Conservation (phyloP, 139 green algal genomes). For the Picocystis salinarum region DNA sequence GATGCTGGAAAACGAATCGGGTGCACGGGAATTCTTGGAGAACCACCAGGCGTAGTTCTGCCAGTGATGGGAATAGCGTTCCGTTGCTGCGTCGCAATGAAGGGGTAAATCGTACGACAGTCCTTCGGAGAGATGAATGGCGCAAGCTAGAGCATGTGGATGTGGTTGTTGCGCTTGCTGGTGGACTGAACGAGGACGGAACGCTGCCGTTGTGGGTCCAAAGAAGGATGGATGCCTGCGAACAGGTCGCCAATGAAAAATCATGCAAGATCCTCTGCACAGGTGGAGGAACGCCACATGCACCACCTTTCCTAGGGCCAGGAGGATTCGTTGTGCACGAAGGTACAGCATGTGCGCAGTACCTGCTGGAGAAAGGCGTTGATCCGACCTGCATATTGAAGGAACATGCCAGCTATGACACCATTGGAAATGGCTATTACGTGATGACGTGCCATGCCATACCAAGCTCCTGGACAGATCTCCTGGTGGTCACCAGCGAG, state of each 20-base stretch:
- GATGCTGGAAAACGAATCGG: no score
- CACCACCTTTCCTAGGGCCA: conserved; percentile 31
- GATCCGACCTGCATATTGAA: conserved; percentile 26
- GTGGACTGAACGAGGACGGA: conserved; percentile 19
- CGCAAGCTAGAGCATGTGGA: no score
- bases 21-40: no score
- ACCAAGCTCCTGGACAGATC: conserved; percentile 7
- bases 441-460: conserved; percentile 49
- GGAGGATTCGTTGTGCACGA: conserved; percentile 52
- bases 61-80: no score
- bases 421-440: conserved; percentile 71
- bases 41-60: no score
- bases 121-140: no score
- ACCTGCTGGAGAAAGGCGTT: conserved; percentile 11
- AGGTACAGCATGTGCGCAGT: conserved; percentile 30
- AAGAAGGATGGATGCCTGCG: conserved; percentile 17
- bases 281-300: conserved; percentile 63
- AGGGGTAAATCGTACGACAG: no score
- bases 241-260: conserved; percentile 12
- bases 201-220: conserved; percentile 26
- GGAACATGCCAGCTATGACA: conserved; percentile 58
- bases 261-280: conserved; percentile 19
- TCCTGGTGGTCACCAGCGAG: conserved; percentile 36
- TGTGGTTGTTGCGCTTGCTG: no score
- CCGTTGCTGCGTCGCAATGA: no score